Evolutionary conservation across 345 rosid genomes (phyloP).

Genomic region (Odontarrhena argentea): DNA sequence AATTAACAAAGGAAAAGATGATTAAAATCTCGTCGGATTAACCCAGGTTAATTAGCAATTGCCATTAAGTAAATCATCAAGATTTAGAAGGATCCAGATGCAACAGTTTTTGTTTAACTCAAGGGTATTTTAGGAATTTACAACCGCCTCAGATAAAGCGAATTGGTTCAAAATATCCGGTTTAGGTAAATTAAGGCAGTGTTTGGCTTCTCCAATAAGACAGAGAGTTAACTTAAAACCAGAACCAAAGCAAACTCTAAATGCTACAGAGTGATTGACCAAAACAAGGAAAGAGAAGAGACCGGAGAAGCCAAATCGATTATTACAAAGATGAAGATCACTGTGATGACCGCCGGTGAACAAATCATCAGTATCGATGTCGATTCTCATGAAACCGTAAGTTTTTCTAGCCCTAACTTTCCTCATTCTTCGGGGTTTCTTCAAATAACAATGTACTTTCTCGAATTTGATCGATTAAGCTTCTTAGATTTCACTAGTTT

Average conservation of each 20-base stretch:
- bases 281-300: constrained; percentile 3
- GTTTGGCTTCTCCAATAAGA: constrained; percentile 25
- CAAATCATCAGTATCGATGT: constrained; percentile 78
- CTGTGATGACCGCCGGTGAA: constrained; percentile 91
- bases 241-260: constrained; percentile 19
- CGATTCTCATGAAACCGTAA: constrained; percentile 83
- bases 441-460: constrained; percentile 33
- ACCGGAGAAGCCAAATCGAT: constrained; percentile 21
- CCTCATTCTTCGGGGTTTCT: constrained; percentile 23
- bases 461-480: constrained; percentile 22
- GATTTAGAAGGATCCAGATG: constrained; percentile 2
- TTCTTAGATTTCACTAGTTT: constrained; percentile 16
- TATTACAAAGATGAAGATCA: constrained; percentile 63
- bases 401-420: constrained; percentile 38
- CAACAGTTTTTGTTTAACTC: background rate
- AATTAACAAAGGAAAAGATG: background rate
- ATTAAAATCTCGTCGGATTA: background rate
- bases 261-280: constrained; percentile 30
- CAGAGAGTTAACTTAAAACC: background rate
- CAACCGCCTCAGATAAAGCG: too few relatives aligned
- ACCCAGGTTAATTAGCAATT: background rate
- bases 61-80: background rate
- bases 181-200: background rate
- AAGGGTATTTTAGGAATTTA: background rate
- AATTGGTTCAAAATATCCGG: background rate